phyloP scores from a whole-genome alignment of 1,284 basidiomycete species.

The Moniliella sp. region DNA sequence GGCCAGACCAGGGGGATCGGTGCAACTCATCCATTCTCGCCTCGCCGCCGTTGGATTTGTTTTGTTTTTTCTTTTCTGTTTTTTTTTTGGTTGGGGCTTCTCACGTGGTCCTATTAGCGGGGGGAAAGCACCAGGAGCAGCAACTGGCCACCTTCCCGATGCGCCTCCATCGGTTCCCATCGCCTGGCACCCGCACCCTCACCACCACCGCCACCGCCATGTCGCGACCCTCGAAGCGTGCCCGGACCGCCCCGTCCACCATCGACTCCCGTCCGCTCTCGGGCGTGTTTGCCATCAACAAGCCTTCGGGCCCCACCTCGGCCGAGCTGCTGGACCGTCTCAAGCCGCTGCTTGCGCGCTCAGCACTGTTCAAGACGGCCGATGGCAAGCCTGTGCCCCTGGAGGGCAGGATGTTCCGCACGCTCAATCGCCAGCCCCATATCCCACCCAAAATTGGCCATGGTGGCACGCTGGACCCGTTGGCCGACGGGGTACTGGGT shows the following conservation, averaged over 20 bases:
- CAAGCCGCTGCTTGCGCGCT: slow-evolving; percentile 56
- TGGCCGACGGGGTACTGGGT: slow-evolving; percentile 61
- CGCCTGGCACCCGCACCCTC: no score
- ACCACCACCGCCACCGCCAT: no score
- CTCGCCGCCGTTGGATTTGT: no score
- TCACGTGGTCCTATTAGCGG: no score
- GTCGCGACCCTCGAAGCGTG: no score
- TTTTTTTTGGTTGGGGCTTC: no score
- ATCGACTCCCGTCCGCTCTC: slow-evolving; percentile 42
- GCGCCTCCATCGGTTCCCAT: no score
- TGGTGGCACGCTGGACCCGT: slow-evolving; percentile 81
- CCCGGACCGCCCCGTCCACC: neutral
- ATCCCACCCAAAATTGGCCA: slow-evolving; percentile 53
- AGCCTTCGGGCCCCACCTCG: slow-evolving; percentile 67
- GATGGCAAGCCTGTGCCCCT: slow-evolving; percentile 6
- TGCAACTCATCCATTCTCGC: no score
- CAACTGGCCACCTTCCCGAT: no score
- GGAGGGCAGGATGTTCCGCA: neutral
- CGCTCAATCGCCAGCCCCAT: slow-evolving; percentile 29
- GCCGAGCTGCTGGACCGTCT: slow-evolving; percentile 75
- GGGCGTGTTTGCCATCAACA: slow-evolving; percentile 58
- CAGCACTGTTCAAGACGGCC: slow-evolving; percentile 46
- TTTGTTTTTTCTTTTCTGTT: no score
- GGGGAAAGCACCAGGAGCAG: no score
- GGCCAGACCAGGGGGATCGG: no score